Evolutionary conservation across 2,329 filamentous ascomycete species (phyloP).

Genomic region (Ophiosphaerella narmari): DNA sequence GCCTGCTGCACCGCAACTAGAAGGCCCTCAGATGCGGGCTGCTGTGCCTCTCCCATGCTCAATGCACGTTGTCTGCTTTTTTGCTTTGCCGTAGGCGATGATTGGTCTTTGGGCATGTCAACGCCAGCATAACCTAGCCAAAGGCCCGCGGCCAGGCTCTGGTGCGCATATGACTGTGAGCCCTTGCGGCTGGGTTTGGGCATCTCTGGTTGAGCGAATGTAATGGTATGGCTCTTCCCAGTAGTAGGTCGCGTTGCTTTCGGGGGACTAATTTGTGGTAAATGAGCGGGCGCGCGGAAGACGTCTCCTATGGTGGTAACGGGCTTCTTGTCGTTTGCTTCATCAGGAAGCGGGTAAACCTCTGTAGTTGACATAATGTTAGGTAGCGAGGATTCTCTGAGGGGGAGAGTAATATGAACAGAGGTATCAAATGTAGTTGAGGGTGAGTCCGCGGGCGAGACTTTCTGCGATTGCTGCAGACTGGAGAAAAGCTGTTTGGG

Average conservation of each 20-base stretch:
- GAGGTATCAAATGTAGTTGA: conserved; percentile 46
- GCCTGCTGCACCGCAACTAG: conserved; percentile 56
- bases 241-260: conserved; percentile 72
- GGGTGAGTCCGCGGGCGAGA: conserved; percentile 37
- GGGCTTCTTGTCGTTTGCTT: conserved; percentile 51
- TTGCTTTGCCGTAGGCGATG: conserved; percentile 66
- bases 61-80: conserved; percentile 75
- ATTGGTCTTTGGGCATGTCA: conserved; percentile 48
- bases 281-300: conserved; percentile 69
- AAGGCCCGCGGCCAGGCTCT: conserved; percentile 67
- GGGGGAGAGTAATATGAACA: conserved; percentile 52
- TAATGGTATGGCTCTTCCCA: conserved; percentile 59
- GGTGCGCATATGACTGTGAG: conserved; percentile 65
- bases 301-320: conserved; percentile 72
- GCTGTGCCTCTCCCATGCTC: conserved; percentile 66
- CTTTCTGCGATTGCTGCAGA: conserved; percentile 62
- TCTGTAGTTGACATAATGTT: conserved; percentile 74
- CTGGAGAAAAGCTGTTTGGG: conserved; percentile 86
- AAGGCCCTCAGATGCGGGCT: conserved; percentile 50
- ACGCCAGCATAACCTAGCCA: conserved; percentile 63
- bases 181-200: conserved; percentile 48
- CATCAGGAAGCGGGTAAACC: conserved; percentile 60
- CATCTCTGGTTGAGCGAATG: conserved; percentile 59
- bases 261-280: conserved; percentile 70
- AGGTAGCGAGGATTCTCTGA: conserved; percentile 71